A percentile compares a stretch with the other conserved stretches of the same genome.
phyloP scores from a whole-genome alignment of 2,329 filamentous ascomycete genomes.

The Colletotrichum gloeosporioides region DNA sequence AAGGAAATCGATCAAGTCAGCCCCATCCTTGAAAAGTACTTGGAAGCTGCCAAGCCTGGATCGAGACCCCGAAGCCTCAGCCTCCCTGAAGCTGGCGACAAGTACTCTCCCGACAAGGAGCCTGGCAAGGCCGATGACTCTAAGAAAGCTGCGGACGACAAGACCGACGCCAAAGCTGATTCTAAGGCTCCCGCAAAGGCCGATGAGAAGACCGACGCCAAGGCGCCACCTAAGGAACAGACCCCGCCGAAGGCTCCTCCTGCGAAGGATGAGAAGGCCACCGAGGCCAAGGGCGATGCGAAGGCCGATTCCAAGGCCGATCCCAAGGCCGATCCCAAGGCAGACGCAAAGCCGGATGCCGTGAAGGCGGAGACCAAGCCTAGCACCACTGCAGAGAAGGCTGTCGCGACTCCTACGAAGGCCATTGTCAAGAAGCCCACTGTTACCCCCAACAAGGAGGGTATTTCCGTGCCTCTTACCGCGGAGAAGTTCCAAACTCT shows the following conservation, averaged over 20 bases:
- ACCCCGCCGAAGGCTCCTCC: conserved; percentile 9
- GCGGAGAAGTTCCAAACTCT: conserved; percentile 85
- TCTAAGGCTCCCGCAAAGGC: conserved; percentile 24
- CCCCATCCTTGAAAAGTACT: conserved; percentile 73
- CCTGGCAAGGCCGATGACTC: conserved; percentile 33
- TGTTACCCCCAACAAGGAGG: conserved; percentile 73
- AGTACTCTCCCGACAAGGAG: conserved; percentile 38
- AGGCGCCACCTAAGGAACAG: conserved; percentile 25
- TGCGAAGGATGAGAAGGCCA: conserved; percentile 32
- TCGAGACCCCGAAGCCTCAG: conserved; percentile 72
- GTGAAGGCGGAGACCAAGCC: conserved; percentile 21
- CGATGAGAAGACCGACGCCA: conserved; percentile 36
- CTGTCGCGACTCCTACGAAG: conserved; percentile 39
- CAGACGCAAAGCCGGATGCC: conserved; percentile 27
- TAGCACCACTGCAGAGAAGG: conserved; percentile 22
- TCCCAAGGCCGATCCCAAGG: conserved; percentile 28
- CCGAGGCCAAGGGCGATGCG: conserved; percentile 25
- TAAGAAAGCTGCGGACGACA: conserved; percentile 23
- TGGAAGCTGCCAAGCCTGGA: conserved; percentile 82
- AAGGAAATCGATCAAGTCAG: conserved; percentile 73
- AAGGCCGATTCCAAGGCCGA: conserved; percentile 24
- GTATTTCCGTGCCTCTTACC: conserved; percentile 76
- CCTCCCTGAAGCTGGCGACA: conserved; percentile 75
- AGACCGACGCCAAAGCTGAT: conserved; percentile 24
- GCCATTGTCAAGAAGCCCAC: conserved; percentile 51